Evolutionary conservation across 495 filamentous ascomycete genomes (phyloP).

Genomic region (Aspergillus coremiiformis): DNA sequence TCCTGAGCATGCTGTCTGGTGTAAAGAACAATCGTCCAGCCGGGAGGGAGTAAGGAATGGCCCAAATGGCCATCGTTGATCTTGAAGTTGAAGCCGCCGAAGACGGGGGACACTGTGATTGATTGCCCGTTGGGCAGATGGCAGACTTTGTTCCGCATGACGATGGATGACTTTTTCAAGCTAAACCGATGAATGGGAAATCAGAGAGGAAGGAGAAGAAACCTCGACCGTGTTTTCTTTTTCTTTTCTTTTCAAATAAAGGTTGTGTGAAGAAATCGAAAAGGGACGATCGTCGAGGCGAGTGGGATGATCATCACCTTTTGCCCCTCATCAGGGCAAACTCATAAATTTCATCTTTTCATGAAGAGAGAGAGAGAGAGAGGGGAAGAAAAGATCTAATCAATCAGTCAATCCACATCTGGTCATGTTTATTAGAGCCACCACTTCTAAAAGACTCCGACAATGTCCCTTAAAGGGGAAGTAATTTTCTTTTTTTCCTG

Average conservation of each 20-base stretch:
- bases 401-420: not conserved
- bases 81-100: constrained; percentile 84
- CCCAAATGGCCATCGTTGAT: constrained; percentile 62
- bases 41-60: constrained; percentile 66
- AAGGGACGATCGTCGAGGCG: not conserved
- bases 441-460: no score
- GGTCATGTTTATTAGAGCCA: no score
- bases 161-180: not conserved
- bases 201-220: not conserved
- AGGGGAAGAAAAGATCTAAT: not conserved
- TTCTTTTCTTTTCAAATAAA: not conserved
- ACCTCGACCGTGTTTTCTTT: not conserved
- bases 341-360: not conserved
- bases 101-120: constrained; percentile 72
- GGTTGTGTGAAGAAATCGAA: not conserved
- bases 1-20: constrained; percentile 47
- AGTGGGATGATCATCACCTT: not conserved
- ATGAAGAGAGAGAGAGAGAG: not conserved
- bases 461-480: no score
- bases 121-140: constrained; percentile 82
- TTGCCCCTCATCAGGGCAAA: not conserved
- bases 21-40: constrained; percentile 81
- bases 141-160: constrained; percentile 30
- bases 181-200: not conserved
- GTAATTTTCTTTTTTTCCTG: no score